Evolutionary conservation across 1,284 basidiomycete genomes (phyloP).

Genomic region (Melampsora occidentalis): DNA sequence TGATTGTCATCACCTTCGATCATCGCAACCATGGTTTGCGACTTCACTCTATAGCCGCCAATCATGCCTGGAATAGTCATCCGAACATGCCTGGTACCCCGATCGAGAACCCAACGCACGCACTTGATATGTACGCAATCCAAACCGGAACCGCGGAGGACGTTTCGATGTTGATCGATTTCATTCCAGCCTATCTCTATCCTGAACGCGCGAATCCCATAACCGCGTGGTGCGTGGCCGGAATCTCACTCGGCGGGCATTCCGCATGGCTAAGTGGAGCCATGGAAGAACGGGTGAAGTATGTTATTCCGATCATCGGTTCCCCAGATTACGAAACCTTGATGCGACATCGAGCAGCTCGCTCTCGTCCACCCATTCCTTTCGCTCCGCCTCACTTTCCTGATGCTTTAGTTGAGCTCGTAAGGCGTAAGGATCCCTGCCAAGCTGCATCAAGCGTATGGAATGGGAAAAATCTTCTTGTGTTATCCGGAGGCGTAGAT

Average conservation of each 20-base stretch:
- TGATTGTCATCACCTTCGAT: slow-evolving; percentile 53
- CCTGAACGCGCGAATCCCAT: slow-evolving; percentile 67
- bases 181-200: slow-evolving; percentile 73
- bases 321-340: slow-evolving; percentile 71
- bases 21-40: slow-evolving; percentile 55
- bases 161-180: slow-evolving; percentile 74
- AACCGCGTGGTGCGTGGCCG: slow-evolving; percentile 65
- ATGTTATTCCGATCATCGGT: slow-evolving; percentile 71
- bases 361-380: slow-evolving; percentile 55
- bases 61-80: slow-evolving; percentile 53
- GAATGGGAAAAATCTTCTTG: neutral
- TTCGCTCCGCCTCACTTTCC: slow-evolving; percentile 63
- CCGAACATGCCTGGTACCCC: slow-evolving; percentile 43
- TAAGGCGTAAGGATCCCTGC: neutral
- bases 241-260: slow-evolving; percentile 75
- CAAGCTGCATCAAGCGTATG: neutral
- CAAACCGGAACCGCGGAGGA: slow-evolving; percentile 68
- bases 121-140: slow-evolving; percentile 54
- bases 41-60: slow-evolving; percentile 49
- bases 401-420: slow-evolving; percentile 51
- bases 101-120: slow-evolving; percentile 44
- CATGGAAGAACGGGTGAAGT: slow-evolving; percentile 65
- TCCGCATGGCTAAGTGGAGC: slow-evolving; percentile 64
- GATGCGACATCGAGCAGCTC: slow-evolving; percentile 63
- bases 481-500: neutral